Base-by-base conservation (phyloP, 345 rosid genomes). In the Brassica juncea region DNA sequence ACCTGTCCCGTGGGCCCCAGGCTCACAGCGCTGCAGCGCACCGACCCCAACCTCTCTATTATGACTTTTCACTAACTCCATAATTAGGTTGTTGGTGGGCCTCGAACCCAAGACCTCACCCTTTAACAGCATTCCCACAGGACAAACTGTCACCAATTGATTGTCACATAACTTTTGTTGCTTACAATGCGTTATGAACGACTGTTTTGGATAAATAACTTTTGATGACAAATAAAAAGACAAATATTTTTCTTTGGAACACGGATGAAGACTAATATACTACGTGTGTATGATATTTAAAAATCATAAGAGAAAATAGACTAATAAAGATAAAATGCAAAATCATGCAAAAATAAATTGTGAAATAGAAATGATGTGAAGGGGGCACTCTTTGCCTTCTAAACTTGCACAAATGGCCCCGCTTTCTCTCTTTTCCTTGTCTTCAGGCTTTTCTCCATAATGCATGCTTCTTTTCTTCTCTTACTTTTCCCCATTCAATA, bases 391-490 rank as follows among this genome's bases (percentile, higher is more conserved):
- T 68, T 37, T 59, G 78, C 58, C 27, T 32, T 34, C 12, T 0
- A 67, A 68, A 32, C 57, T 32, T 60, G 75, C 70, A 68, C 57
- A 28, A 74, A 5, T 80, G 83, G 75, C 71, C 83, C 79, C 79
- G 5, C 54, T 12, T 2, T 11, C 77, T 15, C 66, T 35, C 67
- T 80, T 74, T 69, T 21, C 80, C 83, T 44, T 75, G 70, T 75
- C 80, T 75, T 80, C 27, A 44, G 83, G 83, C 83, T 80, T 80
- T 80, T 80, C 28, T 65, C 80, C 77, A 65, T 58, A 39, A 79
- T 79, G 81, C 32, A 75, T 77, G 81, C 62, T 71, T 64, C 60
- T 72, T 52, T 75, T 74, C 34, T 66, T 78, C 30, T 71, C 62
- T 54, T 54, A 57, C 73, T 66, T 76, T 69, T 58, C 14, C 10